Evolutionary conservation across 345 rosid genomes (phyloP), one percentile per base, ranked within the genome.

Genomic region (Eucalyptus rudis): DNA sequence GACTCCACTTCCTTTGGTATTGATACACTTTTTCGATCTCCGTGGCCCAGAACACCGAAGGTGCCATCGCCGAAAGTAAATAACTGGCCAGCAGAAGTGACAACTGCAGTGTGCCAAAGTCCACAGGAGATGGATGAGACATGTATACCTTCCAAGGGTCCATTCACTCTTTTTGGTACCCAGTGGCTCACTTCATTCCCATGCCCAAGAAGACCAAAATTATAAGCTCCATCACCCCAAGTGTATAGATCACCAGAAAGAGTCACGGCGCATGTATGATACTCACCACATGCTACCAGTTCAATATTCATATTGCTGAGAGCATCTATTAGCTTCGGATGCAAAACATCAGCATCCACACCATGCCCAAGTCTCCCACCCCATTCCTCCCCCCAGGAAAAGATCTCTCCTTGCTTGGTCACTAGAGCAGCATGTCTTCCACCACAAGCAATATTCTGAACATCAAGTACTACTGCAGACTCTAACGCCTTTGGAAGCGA

Each of bases 291-390:
- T 84, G 96, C 98, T 89, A 94, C 96, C 85, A 93, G 93, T 90
- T 96, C 98, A 89, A 95, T 92, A 88, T 94, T 95, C 87, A 90
- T 91, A 91, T 93, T 95, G 89, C 94, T 89, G 52, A 96, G 98
- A 76, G 94, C 87, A 90, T 96, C 96, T 49, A 96, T 90, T 88
- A 95, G 96, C 89, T 95, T 95, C 25, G 98, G 96, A 90, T 95
- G 96, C 93, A 94, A 89, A 89, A 94, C 95, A 89, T 95, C 98
- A 86, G 94, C 90, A 89, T 96, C 98, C 80, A 96, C 96, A 71
- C 98, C 98, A 92, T 96, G 98, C 91, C 98, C 98, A 92, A 96
- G 98, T 91, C 96, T 92, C 87, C 98, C 98, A 88, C 96, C 96
- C 14, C 94, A 93, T 93, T 95, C 98, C 94, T 93, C 96, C 62